These are phyloP conservation scores for Boletus hoseneyae DNA, from an alignment of 1,284 basidiomycete species.

Conservation along the genomic window DNA sequence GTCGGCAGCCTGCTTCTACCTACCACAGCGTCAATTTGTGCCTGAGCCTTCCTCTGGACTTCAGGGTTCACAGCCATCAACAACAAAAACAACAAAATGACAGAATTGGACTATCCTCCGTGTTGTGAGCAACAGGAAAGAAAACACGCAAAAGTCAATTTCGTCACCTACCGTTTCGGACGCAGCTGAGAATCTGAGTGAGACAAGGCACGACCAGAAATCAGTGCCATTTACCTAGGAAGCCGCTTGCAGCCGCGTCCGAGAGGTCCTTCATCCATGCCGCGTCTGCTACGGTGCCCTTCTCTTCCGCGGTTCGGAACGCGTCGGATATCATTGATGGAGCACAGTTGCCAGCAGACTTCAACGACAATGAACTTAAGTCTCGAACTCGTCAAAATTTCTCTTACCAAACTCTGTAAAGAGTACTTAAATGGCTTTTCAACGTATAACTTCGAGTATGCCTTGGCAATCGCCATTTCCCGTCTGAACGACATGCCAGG, in stretches of 20 bases:
- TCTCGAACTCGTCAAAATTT: not conserved
- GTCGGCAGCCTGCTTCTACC: constrained; percentile 29
- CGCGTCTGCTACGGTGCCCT: not conserved
- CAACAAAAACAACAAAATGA: constrained; percentile 31
- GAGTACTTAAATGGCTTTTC: constrained; percentile 21
- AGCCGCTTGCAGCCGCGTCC: constrained; percentile 21
- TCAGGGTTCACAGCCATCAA: constrained; percentile 33
- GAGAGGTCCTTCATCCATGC: constrained; percentile 16
- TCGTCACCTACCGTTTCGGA: constrained; percentile 21
- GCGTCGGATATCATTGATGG: constrained; percentile 26
- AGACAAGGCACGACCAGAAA: not conserved
- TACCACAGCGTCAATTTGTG: constrained; percentile 32
- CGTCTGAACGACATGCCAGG: constrained; percentile 22
- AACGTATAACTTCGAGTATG: constrained; percentile 15
- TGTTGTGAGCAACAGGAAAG: not conserved
- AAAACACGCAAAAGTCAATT: not conserved
- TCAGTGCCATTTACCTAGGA: constrained; percentile 12
- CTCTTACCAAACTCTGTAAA: constrained; percentile 16
- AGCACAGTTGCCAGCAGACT: constrained; percentile 9
- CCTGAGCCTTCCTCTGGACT: constrained; percentile 29
- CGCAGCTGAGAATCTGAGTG: constrained; percentile 13
- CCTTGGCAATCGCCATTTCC: constrained; percentile 11
- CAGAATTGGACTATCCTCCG: constrained; percentile 18
- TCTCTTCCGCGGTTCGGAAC: constrained; percentile 12
- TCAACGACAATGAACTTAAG: not conserved